phyloP scores from a whole-genome alignment of 1,284 basidiomycete genomes.

The Cystodermella granulosa region DNA sequence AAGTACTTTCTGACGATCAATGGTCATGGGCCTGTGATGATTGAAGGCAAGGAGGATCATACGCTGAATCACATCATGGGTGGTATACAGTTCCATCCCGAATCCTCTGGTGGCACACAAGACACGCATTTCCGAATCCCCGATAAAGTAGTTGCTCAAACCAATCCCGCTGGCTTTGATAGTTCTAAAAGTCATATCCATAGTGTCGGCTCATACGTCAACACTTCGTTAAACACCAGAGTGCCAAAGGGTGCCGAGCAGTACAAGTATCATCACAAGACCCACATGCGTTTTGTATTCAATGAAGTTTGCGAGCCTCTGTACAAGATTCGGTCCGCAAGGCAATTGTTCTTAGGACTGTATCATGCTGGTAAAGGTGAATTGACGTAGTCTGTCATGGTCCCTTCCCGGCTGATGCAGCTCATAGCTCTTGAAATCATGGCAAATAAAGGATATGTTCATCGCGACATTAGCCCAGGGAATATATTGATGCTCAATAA shows the following conservation, averaged over 20 bases:
- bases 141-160: not conserved
- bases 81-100: too few species aligned
- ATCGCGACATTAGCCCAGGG: not conserved
- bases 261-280: not conserved
- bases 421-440: not conserved
- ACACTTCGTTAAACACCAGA: too few species aligned
- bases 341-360: not conserved
- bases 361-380: not conserved
- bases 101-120: too few species aligned
- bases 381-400: not conserved
- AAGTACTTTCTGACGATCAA: not conserved
- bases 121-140: too few species aligned
- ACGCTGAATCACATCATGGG: not conserved
- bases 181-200: not conserved
- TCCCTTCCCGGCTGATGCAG: not conserved
- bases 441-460: not conserved
- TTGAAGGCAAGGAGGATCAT: not conserved
- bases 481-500: not conserved
- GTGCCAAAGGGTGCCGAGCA: too few species aligned
- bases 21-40: not conserved
- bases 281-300: not conserved
- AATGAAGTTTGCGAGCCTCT: not conserved
- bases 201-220: not conserved
- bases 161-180: not conserved
- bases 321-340: not conserved